Conservation (phyloP, 1,284 basidiomycete genomes). For the Trichosporon asahii region DNA sequence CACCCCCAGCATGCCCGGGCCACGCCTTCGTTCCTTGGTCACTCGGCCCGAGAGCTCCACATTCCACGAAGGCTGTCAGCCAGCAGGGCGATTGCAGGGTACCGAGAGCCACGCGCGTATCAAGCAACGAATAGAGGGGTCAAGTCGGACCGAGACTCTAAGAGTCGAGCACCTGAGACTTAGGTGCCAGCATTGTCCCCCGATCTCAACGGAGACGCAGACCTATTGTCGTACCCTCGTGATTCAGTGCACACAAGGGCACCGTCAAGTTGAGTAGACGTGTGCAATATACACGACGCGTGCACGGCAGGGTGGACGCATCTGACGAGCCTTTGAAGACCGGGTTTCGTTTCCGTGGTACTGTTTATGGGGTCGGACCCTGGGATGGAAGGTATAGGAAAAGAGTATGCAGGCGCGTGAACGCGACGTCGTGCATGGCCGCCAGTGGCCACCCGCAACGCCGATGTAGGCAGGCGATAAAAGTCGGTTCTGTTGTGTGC, state of each 20-base stretch:
- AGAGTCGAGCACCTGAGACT: background rate
- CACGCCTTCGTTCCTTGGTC: background rate
- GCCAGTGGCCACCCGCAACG: too few relatives aligned
- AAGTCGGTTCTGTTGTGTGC: background rate
- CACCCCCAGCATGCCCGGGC: background rate
- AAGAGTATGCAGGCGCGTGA: background rate
- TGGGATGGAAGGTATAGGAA: background rate
- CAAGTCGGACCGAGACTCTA: background rate
- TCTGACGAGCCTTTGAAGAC: too few relatives aligned
- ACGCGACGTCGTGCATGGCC: background rate
- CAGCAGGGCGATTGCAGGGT: background rate
- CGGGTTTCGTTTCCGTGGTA: too few relatives aligned
- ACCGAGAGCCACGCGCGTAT: background rate
- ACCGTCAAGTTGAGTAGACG: background rate
- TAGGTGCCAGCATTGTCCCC: background rate
- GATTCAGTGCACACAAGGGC: background rate
- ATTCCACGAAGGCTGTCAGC: background rate
- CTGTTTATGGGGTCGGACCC: background rate
- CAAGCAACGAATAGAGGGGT: background rate
- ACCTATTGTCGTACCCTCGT: background rate
- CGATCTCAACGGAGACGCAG: background rate
- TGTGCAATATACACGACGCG: background rate
- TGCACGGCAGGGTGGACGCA: background rate
- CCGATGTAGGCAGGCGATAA: background rate
- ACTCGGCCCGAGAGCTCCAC: background rate